These are phyloP conservation scores for Prinsepia uniflora DNA, from an alignment of 306 rosid species.

Conservation along the genomic window DNA sequence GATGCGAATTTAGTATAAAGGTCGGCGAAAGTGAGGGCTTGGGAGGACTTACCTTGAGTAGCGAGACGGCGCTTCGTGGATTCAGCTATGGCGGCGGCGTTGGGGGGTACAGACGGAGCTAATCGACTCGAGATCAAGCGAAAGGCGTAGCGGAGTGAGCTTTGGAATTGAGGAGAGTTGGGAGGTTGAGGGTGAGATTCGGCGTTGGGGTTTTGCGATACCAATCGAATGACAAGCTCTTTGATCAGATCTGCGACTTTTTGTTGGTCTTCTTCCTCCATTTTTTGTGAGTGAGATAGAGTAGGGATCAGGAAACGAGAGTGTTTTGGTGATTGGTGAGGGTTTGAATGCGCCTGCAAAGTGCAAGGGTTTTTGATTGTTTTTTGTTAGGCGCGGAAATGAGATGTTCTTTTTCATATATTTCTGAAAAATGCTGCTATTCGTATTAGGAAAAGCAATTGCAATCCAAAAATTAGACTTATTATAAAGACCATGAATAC, in stretches of 20 bases:
- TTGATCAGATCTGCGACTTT: slow-evolving; percentile 80
- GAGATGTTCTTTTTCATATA: not conserved
- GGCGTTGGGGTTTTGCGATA: slow-evolving; percentile 44
- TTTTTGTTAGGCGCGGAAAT: slow-evolving; percentile 11
- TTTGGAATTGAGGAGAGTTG: slow-evolving; percentile 45
- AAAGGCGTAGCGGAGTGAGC: slow-evolving; percentile 73
- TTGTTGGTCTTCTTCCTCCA: slow-evolving; percentile 86
- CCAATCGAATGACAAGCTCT: slow-evolving; percentile 68
- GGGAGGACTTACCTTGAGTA: slow-evolving; percentile 77
- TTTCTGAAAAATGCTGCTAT: not conserved
- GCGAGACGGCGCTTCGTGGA: slow-evolving; percentile 88
- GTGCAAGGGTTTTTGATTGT: slow-evolving; percentile 11
- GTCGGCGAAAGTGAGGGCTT: slow-evolving; percentile 88
- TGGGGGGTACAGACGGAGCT: slow-evolving; percentile 75
- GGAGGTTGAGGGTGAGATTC: slow-evolving; percentile 39
- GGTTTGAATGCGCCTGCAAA: not conserved
- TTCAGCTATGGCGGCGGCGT: slow-evolving; percentile 85
- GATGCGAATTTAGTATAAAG: slow-evolving; percentile 70
- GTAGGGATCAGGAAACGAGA: not conserved
- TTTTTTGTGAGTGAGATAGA: slow-evolving; percentile 10
- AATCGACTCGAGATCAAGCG: slow-evolving; percentile 79
- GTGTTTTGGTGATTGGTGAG: not conserved
- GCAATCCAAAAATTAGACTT: too few species aligned
- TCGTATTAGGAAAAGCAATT: not conserved
- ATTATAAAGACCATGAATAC: not conserved